Base-by-base conservation (phyloP, 2,329 filamentous ascomycete species). In the Simplicillium aogashimaense region DNA sequence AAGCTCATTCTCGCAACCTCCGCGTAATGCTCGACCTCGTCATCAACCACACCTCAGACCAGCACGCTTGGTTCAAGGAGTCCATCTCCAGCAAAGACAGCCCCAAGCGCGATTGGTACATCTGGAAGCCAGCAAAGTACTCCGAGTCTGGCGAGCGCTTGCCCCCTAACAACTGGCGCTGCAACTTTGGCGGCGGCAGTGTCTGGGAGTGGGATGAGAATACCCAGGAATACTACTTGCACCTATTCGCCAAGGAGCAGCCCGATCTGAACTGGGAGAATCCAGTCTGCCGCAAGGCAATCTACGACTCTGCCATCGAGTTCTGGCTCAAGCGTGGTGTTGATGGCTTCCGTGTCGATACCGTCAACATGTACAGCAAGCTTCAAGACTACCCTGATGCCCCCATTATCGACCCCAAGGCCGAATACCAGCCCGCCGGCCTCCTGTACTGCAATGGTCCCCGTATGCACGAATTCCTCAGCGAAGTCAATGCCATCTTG, bases 231-330 rank as follows among this genome's bases (percentile, higher is more conserved):
- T 89, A 86, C 57, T 89, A 86, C 51, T 73, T 89, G 0, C 78
- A 83, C 45, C 69, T 92, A 10, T 94, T 86, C 56, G 78, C 81
- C 7, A 73, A 72, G 5, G 77, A 85, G 47, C 86, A 90, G 55
- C 86, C 86, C 0, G 86, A 92, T 50, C 68, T 92, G n/a, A 92
- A 92, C 60, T 92, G 85, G 84, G 83, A 89, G 53, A 83, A 81
- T 42, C 67, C 69, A 0, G 75, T 73, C 9, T 75, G 83, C 0
- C 73, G 84, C 13, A 63, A 74, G 35, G 85, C 83, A 2, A 78
- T 89, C 7, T 83, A 87, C 55, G 69, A 81, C 29, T 72, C 74
- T 13, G 71, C 82, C 5, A 83, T 89, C 74, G 72, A 74, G 25
- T 92, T 89, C 56, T 92, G 86, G 86, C 72, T 92, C 1, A 66